These are phyloP conservation scores for Curvularia verruculosa DNA, from an alignment of 2,329 filamentous ascomycete genomes.

Conservation along the genomic window DNA sequence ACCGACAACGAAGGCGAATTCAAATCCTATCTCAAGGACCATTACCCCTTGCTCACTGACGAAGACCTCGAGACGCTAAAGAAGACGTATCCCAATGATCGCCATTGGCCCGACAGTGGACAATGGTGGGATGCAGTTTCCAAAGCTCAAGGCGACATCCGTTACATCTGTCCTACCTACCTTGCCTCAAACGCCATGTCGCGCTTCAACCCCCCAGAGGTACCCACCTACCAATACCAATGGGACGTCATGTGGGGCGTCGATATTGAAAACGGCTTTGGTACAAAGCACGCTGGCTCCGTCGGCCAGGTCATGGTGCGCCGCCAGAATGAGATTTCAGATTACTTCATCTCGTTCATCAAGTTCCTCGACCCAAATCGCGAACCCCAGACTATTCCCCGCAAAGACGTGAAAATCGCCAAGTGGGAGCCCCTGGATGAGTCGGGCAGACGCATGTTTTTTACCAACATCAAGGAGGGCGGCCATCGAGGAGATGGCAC, in stretches of 20 bases:
- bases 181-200: conserved; percentile 42
- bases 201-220: conserved; percentile 31
- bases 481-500: conserved; percentile 28
- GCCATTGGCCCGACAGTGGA: conserved; percentile 43
- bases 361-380: conserved; percentile 42
- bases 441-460: conserved; percentile 34
- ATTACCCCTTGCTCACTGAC: conserved; percentile 59
- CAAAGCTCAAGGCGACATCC: conserved; percentile 43
- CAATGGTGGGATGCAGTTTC: conserved; percentile 42
- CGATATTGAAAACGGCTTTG: conserved; percentile 40
- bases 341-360: conserved; percentile 44
- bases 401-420: conserved; percentile 6
- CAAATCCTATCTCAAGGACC: conserved; percentile 42
- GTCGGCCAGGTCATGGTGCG: conserved; percentile 44
- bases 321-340: conserved; percentile 35
- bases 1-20: conserved; percentile 49
- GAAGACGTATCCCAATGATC: conserved; percentile 41
- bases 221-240: conserved; percentile 42
- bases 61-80: conserved; percentile 52
- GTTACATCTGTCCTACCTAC: conserved; percentile 45
- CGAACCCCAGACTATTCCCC: conserved; percentile 18
- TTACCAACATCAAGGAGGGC: conserved; percentile 39
- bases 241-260: conserved; percentile 44
- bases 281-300: conserved; percentile 43
- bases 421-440: conserved; percentile 35